Base-by-base conservation (phyloP, 768 basidiomycete genomes). In the Tylopilus cervinicoccineus region DNA sequence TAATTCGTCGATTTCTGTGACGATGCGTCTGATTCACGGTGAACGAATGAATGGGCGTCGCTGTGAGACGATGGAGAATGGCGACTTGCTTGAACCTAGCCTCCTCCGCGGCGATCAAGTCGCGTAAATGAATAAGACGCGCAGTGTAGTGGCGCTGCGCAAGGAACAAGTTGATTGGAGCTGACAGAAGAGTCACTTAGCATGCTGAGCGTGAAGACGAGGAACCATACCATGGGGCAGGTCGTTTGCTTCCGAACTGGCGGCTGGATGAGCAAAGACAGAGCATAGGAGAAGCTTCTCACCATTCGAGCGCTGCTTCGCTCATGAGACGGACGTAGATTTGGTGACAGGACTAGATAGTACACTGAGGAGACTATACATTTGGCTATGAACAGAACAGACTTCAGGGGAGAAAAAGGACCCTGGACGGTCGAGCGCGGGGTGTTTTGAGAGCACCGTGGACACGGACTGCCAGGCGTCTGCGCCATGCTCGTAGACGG, bases 401-500 rank as follows among this genome's bases (percentile, higher is more conserved):
- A 88, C 84, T 72, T 86, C 78, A 27, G 86, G 70, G 8, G 80
- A 80, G 59, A 89, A 93, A 65, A 82, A 79, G 13, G 74, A 69
- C 56, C 78, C 78, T 19, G 84, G 80, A 39, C 81, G 78, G 3
- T 71, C 67, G 37, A 87, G 70, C 9, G 90, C 72, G 13, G 91
- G 83, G 57, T 94, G 90, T 23, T 78, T 79, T 16, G 77, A 71
- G 17, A 95, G 76, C 7, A 87, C 55, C 36, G 76, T 76, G 19
- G 86, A 76, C 9, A 94, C 80, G 6, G 74, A 65, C 29, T 74
- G 59, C 93, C 93, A 93, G 5, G 76, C 75, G 38, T 76, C 69
- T 29, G 81, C 72, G 13, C 93, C 92, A 47, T 84, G 74, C 61
- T 93, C 88, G 67, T 88, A 88, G 36, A 90, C 84, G 0, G 90